Conservation (phyloP, 257 asterid species). For the Capsicum pubescens region DNA sequence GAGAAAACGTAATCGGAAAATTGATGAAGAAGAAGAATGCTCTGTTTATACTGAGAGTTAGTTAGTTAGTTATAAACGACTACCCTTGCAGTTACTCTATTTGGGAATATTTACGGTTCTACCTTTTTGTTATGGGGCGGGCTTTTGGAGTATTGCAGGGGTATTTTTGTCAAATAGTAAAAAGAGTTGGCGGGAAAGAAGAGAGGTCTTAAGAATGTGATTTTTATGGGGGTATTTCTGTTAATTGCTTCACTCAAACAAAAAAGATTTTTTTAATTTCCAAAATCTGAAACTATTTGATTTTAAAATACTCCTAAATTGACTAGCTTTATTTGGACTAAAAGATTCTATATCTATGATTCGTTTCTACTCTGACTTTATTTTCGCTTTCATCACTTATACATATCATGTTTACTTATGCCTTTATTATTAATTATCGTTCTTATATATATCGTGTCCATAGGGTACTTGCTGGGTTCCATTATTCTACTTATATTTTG, state of each 20-base stretch:
- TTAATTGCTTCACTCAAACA: not conserved
- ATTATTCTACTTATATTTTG: too few species aligned
- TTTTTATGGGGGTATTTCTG: not conserved
- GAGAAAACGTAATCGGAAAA: not conserved
- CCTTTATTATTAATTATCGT: too few species aligned
- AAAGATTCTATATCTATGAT: too few species aligned
- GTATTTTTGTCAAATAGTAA: not conserved
- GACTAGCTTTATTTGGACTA: too few species aligned
- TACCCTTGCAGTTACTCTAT: not conserved
- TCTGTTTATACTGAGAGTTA: not conserved
- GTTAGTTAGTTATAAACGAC: not conserved
- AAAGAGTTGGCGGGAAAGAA: slow-evolving; percentile 22
- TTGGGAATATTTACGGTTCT: not conserved
- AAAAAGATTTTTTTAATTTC: too few species aligned
- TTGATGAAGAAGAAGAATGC: not conserved
- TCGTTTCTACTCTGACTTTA: too few species aligned
- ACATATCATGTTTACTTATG: too few species aligned
- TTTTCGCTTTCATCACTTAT: too few species aligned
- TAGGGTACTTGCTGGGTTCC: too few species aligned
- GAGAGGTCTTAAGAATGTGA: not conserved
- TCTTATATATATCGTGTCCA: too few species aligned
- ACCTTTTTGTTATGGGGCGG: not conserved
- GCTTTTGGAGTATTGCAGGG: not conserved
- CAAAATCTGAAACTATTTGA: too few species aligned
- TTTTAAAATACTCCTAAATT: too few species aligned